Conservation (phyloP, 768 basidiomycete species). For the Mycena rosella region DNA sequence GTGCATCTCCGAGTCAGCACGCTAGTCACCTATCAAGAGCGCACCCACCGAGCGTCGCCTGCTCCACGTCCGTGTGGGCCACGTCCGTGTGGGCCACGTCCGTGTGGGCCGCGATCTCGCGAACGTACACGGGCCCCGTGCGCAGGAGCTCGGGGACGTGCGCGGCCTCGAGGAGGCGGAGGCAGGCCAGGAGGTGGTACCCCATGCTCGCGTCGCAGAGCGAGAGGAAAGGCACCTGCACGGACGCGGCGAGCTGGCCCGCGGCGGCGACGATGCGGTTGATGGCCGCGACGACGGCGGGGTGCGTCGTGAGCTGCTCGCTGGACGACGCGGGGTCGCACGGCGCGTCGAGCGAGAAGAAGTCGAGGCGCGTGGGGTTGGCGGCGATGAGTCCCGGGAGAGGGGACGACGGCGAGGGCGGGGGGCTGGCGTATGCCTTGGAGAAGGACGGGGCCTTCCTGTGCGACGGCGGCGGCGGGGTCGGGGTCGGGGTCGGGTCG, state of each 20-base stretch:
- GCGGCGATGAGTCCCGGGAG: too few species aligned
- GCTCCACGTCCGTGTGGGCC: constrained; percentile 59
- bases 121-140: constrained; percentile 68
- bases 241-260: constrained; percentile 73
- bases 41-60: constrained; percentile 64
- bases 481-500: not conserved
- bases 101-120: constrained; percentile 58
- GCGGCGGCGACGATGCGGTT: constrained; percentile 77
- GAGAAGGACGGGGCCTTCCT: constrained; percentile 15
- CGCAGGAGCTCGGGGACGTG: constrained; percentile 79
- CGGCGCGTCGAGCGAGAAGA: constrained; percentile 68
- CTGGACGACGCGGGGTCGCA: constrained; percentile 59
- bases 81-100: too few species aligned
- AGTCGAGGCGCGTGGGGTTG: constrained; percentile 57
- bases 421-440: constrained; percentile 35
- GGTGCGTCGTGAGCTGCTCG: constrained; percentile 71
- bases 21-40: constrained; percentile 3
- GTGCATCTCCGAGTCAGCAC: not conserved
- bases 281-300: constrained; percentile 69
- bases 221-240: constrained; percentile 77
- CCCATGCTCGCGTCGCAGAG: constrained; percentile 81
- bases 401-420: constrained; percentile 38
- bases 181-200: constrained; percentile 82
- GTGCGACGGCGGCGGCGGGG: constrained; percentile 1
- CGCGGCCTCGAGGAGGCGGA: constrained; percentile 79